These are phyloP conservation scores for Rhamnella rubrinervis DNA, from an alignment of 331 rosid species.

Conservation along the genomic window DNA sequence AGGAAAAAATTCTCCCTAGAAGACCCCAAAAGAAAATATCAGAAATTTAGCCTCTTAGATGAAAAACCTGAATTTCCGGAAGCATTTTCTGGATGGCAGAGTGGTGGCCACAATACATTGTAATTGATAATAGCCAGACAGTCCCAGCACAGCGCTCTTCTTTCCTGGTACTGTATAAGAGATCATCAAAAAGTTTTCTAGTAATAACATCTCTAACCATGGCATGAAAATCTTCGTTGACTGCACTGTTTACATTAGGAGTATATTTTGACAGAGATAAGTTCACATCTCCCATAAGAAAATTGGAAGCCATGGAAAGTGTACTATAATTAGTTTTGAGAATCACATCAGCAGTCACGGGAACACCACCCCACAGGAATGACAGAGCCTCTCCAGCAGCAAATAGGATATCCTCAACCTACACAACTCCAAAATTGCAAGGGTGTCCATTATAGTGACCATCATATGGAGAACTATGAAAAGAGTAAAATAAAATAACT, in stretches of 20 bases:
- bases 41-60: conserved; percentile 6
- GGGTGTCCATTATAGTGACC: no score
- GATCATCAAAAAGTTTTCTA: conserved; percentile 82
- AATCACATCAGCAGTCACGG: conserved; percentile 86
- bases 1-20: no score
- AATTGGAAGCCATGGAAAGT: conserved; percentile 90
- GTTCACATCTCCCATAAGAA: conserved; percentile 79
- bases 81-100: conserved; percentile 77
- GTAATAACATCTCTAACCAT: conserved; percentile 65
- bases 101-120: conserved; percentile 86
- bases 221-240: conserved; percentile 53
- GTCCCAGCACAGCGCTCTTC: conserved; percentile 99
- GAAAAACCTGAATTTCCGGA: conserved; percentile 94
- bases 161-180: conserved; percentile 86
- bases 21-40: background rate
- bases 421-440: conserved; percentile 31
- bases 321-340: conserved; percentile 85
- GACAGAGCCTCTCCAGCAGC: conserved; percentile 98
- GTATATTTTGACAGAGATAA: conserved; percentile 43
- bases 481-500: no score
- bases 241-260: conserved; percentile 35
- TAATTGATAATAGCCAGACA: conserved; percentile 92
- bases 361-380: conserved; percentile 95
- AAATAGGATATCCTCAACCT: conserved; percentile 93
- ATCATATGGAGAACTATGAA: no score